Base-by-base conservation (phyloP, 345 rosid species). In the Punica granatum region DNA sequence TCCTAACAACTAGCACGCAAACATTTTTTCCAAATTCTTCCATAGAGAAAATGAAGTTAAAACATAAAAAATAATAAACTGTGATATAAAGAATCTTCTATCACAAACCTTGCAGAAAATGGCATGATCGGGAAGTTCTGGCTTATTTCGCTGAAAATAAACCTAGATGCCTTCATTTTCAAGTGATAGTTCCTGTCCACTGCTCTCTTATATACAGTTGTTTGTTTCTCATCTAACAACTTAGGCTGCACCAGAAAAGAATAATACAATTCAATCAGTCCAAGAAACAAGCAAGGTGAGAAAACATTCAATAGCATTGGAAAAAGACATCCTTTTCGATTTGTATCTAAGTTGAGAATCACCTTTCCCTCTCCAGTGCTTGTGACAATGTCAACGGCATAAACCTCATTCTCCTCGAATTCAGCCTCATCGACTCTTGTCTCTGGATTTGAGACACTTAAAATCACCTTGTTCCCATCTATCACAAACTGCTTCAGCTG, bases 361-460 rank as follows among this genome's bases (percentile, higher is more conserved):
- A 95, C 99, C 99, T 95, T 95, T 72, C 99, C 99, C 25, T 95
- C 99, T 65, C 98, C 99, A 0, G 99, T 83, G 77, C 97, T 92
- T 41, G 96, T 82, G 25, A 95, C 89, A 35, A 95, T 95, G 75
- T 95, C 99, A 32, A 95, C 72, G 0, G 90, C 84, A 69, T 92
- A 95, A 39, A 95, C 96, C 85, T 95, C 99, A 35, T 95, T 95
- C 77, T 95, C 99, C 83, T 85, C 89, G 70, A 95, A 95, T 79
- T 88, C 99, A n/a, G 83, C 89, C 64, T 95, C 99, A 63, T 95
- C 99, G 65, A 92, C 98, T 77, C 82, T 84, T 35, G 98, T 82
- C 1, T 95, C 99, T 10, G 99, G 89, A 77, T 70, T 87, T 54
- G 93, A 64, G 67, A 81, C 87, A 36, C 88, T 88, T 15, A 95